Percentiles rank a stretch among this genome's conserved stretches.
These are phyloP conservation scores for Cryptosporidium bovis DNA, from an alignment of 169 alveolate genomes.

Conservation along the genomic window DNA sequence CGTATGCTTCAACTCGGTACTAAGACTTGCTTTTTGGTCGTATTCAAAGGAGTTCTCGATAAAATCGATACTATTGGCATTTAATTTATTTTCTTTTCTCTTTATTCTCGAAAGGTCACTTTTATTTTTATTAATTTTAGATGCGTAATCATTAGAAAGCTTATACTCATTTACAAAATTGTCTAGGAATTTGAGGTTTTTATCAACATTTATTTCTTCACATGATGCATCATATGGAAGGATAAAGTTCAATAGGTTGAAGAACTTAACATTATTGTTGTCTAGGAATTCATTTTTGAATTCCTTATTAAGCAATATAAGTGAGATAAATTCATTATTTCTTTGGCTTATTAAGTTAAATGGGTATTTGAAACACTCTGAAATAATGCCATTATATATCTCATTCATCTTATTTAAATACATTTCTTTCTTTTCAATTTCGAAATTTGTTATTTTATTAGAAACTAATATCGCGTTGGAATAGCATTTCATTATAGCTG, in stretches of 20 bases:
- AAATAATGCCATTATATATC: constrained; percentile 14
- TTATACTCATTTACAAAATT: constrained; percentile 23
- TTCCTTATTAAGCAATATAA: constrained; percentile 60
- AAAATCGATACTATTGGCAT: background rate
- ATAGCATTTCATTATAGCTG: constrained; percentile 26
- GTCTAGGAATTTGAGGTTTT: constrained; percentile 56
- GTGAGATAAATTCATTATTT: constrained; percentile 34
- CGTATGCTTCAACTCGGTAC: too few species aligned
- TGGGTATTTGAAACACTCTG: constrained; percentile 1
- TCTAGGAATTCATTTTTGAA: background rate
- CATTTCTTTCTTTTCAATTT: background rate
- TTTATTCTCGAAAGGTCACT: background rate
- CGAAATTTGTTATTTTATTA: background rate
- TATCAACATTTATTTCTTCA: constrained; percentile 74
- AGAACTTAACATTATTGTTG: background rate
- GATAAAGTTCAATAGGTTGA: constrained; percentile 24
- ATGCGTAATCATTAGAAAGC: background rate
- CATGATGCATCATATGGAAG: constrained; percentile 77
- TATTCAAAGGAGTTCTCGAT: background rate
- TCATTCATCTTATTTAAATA: constrained; percentile 36
- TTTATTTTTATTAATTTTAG: background rate
- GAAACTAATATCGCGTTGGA: constrained; percentile 16
- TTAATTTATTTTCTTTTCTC: background rate
- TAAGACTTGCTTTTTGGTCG: too few species aligned
- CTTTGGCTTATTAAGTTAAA: constrained; percentile 39